Evolutionary conservation across 1,139 yeast species (phyloP).

Genomic region (Yamadazyma mexicana): DNA sequence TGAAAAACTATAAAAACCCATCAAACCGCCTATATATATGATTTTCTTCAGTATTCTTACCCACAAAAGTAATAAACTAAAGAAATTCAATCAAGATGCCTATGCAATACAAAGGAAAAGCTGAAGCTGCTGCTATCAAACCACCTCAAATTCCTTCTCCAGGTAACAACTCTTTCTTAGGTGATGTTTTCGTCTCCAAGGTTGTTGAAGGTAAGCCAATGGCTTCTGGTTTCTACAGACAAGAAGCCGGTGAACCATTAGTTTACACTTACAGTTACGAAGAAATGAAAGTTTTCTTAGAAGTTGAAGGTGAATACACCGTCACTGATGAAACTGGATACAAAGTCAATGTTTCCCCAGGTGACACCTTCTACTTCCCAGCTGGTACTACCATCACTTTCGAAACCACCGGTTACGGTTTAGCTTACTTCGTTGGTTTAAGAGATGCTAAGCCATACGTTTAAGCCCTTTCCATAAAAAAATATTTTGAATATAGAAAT

Average conservation of each 20-base stretch:
- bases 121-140: slow-evolving; percentile 52
- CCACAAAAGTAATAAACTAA: background rate
- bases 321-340: slow-evolving; percentile 64
- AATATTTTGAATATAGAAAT: background rate
- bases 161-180: slow-evolving; percentile 65
- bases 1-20: slow-evolving; percentile 1
- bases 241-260: slow-evolving; percentile 64
- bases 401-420: slow-evolving; percentile 63
- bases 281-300: slow-evolving; percentile 69
- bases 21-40: background rate
- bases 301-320: slow-evolving; percentile 62
- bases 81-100: slow-evolving; percentile 44
- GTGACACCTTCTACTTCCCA: slow-evolving; percentile 67
- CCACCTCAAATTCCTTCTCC: slow-evolving; percentile 61
- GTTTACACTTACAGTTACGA: slow-evolving; percentile 66
- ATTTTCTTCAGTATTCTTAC: background rate
- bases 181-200: slow-evolving; percentile 60
- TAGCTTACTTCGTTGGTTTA: slow-evolving; percentile 65
- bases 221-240: slow-evolving; percentile 66
- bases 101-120: slow-evolving; percentile 53
- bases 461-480: slow-evolving; percentile 15
- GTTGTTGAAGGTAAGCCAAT: slow-evolving; percentile 60
- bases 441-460: slow-evolving; percentile 55
- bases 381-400: slow-evolving; percentile 70
- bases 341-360: slow-evolving; percentile 56